Base-by-base conservation (phyloP, 2,329 filamentous ascomycete genomes). In the Coniella vitis region DNA sequence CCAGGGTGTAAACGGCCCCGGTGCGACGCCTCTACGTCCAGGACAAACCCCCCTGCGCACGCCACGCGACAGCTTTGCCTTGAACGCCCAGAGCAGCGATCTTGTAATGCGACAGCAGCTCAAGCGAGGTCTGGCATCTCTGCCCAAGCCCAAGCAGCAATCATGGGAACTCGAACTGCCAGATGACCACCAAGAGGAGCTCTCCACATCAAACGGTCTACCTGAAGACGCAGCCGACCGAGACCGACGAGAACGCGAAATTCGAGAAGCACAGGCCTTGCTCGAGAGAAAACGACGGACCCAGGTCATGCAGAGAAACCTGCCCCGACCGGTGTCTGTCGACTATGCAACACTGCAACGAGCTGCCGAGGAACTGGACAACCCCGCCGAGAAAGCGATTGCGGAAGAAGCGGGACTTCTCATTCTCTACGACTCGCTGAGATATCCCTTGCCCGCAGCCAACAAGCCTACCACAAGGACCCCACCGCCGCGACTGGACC, bases 101-200 rank as follows among this genome's bases (percentile, higher is more conserved):
- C 81, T 83, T 70, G 81, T 83, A 5, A 66, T 83, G 56, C 83
- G 83, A 38, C 77, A 80, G 52, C 80, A 84, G 54, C 71, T 98
- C 7, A 81, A 81, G 52, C 75, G 79, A 44, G 79, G 85, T 37
- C 78, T 98, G n/a, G 79, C 88, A 4, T 82, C 87, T 19, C 74
- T 98, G 14, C 93, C 93, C 1, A 94, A 87, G 61, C 93, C 93
- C 0, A 96, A 95, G 61, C 89, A 95, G 61, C 86, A 82, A 0
- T 90, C 96, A 56, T 97, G 88, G 85, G 93, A 97, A 57, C 80
- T 97, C 39, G 91, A 96, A 63, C 70, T 95, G 31, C 91, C 91
- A 0, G 89, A 94, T 36, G 90, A 95, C 55, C 76, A 86, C 55
- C 72, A 78, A 53, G 87, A 93, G 57, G 60, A 69, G 3, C 65